Conservation (phyloP, 495 filamentous ascomycete species). For the Neurospora sp. region DNA sequence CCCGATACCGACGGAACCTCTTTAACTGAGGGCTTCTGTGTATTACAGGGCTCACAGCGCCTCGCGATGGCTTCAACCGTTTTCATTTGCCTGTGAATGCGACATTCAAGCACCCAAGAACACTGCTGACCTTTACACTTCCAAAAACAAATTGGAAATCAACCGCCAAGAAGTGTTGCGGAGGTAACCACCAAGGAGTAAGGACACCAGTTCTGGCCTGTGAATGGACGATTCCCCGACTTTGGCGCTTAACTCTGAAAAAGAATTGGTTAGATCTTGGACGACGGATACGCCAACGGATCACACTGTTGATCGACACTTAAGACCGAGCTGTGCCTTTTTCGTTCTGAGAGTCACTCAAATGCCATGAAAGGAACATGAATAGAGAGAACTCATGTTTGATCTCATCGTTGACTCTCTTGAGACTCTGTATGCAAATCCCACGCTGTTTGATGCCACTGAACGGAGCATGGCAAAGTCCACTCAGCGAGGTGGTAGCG, state of each 20-base stretch:
- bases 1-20: neutral
- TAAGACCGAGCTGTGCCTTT: neutral
- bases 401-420: neutral
- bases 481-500: neutral
- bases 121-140: neutral
- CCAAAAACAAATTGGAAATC: neutral
- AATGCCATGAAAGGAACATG: neutral
- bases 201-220: neutral
- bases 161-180: neutral
- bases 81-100: neutral
- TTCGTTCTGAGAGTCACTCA: neutral
- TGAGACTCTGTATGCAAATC: neutral
- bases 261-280: slow-evolving; percentile 8
- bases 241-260: slow-evolving; percentile 11
- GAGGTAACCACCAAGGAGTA: neutral
- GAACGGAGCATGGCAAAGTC: neutral
- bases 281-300: neutral
- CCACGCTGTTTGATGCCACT: neutral
- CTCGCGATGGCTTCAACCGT: neutral
- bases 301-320: neutral
- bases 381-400: neutral
- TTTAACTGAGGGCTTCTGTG: neutral
- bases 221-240: neutral
- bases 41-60: neutral
- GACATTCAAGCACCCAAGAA: neutral